Percentiles rank a stretch among this genome's conserved stretches.
Evolutionary conservation across 805 yeast genomes (phyloP).

Genomic region (Torulaspora gathmanii): DNA sequence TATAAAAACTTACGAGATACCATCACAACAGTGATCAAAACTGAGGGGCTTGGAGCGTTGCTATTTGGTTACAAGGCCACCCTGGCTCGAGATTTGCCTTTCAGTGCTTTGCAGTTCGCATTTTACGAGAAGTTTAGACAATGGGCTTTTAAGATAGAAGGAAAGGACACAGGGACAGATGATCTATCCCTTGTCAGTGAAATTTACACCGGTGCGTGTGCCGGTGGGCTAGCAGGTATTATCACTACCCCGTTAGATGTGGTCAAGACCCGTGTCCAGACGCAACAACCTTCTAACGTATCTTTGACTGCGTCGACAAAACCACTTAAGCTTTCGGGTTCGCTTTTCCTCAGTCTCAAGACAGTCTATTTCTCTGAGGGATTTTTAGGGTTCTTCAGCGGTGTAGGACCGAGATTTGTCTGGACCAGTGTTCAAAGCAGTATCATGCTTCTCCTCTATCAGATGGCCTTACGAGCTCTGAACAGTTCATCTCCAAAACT

Average conservation of each 20-base stretch:
- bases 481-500: conserved; percentile 17
- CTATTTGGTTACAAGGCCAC: conserved; percentile 95
- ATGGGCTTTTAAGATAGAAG: conserved; percentile 45
- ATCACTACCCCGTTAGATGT: conserved; percentile 91
- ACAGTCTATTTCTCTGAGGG: conserved; percentile 73
- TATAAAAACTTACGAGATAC: conserved; percentile 76
- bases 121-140: conserved; percentile 82
- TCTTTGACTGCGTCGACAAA: conserved; percentile 13
- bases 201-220: conserved; percentile 85
- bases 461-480: conserved; percentile 55
- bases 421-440: conserved; percentile 97
- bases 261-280: conserved; percentile 87
- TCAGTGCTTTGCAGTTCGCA: conserved; percentile 92
- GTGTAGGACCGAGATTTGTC: conserved; percentile 92
- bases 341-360: conserved; percentile 48
- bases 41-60: conserved; percentile 73
- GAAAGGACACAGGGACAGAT: conserved; percentile 27
- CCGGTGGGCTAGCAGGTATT: conserved; percentile 89
- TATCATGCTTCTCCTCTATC: conserved; percentile 86
- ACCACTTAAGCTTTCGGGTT: conserved; percentile 32
- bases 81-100: conserved; percentile 85
- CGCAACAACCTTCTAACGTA: conserved; percentile 48
- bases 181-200: conserved; percentile 59
- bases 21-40: conserved; percentile 50
- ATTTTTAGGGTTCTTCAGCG: conserved; percentile 72